Percentiles rank a stretch among this genome's conserved stretches.
Evolutionary conservation across 75 land plant species (phyloP).

Genomic region (Chamaecyparis obtusa): DNA sequence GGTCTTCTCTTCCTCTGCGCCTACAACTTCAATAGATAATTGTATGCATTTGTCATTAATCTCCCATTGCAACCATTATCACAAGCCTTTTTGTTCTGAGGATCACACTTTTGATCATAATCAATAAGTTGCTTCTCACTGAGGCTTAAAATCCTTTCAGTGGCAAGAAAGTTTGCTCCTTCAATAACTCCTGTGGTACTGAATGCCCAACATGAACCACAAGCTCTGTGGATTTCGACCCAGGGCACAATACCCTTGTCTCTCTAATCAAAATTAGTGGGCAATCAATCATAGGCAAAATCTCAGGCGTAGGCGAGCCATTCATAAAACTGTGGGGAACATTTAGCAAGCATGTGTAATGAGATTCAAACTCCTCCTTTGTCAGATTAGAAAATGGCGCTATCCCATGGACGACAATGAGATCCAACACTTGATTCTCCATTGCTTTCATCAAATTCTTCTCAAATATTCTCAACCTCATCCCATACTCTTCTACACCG

Average conservation of each 20-base stretch:
- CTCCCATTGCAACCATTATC: constrained; percentile 44
- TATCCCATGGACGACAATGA: constrained; percentile 37
- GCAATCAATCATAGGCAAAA: constrained; percentile 34
- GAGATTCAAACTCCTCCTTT: constrained; percentile 29
- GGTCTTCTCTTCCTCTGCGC: constrained; percentile 26
- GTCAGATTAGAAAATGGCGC: constrained; percentile 47
- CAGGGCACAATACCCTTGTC: no score
- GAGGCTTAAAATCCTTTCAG: constrained; percentile 37
- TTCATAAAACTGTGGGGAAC: neutral
- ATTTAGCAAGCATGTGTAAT: constrained; percentile 23
- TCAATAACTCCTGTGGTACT: constrained; percentile 58
- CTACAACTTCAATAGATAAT: constrained; percentile 41
- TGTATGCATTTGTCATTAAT: constrained; percentile 51
- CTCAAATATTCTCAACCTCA: constrained; percentile 32
- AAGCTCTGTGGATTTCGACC: constrained; percentile 20
- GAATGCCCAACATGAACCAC: constrained; percentile 60
- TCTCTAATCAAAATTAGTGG: constrained; percentile 28
- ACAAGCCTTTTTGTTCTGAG: constrained; percentile 19
- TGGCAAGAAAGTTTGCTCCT: constrained; percentile 44
- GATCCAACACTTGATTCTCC: constrained; percentile 40
- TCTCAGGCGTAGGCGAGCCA: constrained; percentile 13
- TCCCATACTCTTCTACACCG: constrained; percentile 20
- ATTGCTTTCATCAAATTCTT: constrained; percentile 26
- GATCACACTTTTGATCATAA: constrained; percentile 34
- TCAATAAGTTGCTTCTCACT: constrained; percentile 27